A percentile compares a stretch with the other conserved stretches of the same genome.
phyloP scores from a whole-genome alignment of 2,329 filamentous ascomycete species.

The Colletotrichum sp. region DNA sequence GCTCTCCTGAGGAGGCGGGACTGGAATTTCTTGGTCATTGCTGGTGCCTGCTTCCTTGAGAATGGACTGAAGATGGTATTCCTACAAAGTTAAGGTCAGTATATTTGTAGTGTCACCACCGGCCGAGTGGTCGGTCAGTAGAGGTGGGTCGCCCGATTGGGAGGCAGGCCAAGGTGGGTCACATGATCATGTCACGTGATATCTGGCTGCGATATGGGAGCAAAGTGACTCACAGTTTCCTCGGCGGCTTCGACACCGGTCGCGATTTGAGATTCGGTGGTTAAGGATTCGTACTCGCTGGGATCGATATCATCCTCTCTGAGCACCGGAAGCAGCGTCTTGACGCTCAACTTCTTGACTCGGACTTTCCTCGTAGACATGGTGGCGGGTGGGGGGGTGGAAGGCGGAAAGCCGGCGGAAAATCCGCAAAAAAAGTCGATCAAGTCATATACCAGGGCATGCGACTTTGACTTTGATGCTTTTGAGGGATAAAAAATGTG shows the following conservation, averaged over 20 bases:
- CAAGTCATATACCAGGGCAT: conserved; percentile 65
- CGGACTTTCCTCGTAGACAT: conserved; percentile 74
- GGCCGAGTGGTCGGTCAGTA: background rate
- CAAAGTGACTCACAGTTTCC: conserved; percentile 81
- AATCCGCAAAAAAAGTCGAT: conserved; percentile 69
- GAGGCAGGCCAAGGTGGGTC: conserved; percentile 30
- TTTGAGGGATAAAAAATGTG: conserved; percentile 58
- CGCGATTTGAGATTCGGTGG: conserved; percentile 84
- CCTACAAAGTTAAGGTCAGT: conserved; percentile 58
- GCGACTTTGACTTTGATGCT: conserved; percentile 54
- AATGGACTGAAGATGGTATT: conserved; percentile 93
- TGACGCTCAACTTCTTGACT: conserved; percentile 91
- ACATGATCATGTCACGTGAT: conserved; percentile 57
- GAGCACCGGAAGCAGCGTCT: conserved; percentile 86
- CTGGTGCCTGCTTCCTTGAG: conserved; percentile 61
- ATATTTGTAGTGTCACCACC: conserved; percentile 7
- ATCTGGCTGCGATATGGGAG: conserved; percentile 33
- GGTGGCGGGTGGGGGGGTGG: conserved; percentile 44
- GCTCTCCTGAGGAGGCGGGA: conserved; percentile 68
- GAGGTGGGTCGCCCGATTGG: conserved; percentile 1
- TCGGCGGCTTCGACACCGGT: conserved; percentile 97
- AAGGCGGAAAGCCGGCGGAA: conserved; percentile 55
- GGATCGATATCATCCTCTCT: conserved; percentile 90
- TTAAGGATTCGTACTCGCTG: conserved; percentile 84
- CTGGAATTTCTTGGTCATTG: conserved; percentile 67